Evolutionary conservation across 768 basidiomycete species (phyloP), one percentile per base, ranked within the genome.

Genomic region (Boletus reticulatus): DNA sequence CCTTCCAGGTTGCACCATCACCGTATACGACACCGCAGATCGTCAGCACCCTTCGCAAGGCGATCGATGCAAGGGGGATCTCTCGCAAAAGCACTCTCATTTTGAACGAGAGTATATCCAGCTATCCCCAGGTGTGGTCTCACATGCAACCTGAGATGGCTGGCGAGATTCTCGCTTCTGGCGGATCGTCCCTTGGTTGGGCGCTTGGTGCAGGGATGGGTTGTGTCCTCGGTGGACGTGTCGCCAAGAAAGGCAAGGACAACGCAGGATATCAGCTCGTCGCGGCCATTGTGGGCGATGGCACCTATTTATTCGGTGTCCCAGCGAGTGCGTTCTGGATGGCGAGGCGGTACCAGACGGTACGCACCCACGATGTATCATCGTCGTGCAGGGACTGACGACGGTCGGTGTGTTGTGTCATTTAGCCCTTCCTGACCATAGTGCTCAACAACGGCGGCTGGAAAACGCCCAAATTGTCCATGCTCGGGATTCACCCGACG

Each of bases 251-350:
- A 32, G 60, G 49, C 7, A 58, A 68, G 14, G 44, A 50, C 12
- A 56, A 58, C 4, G 66, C 69, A 9, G 69, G 63, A 4, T 75
- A 78, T 46, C 84, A 89, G n/a, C 66, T 89, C 41, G 74, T 84
- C 9, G 76, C 80, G 1, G 75, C 73, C 1, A 72, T 90, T 24
- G 83, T 88, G 4, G 88, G 88, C 0, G 88, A 90, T 62, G 88
- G 88, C 0, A 81, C 80, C 7, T 90, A 77, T 60, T 62, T 89
- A 64, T 89, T 89, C 61, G 78, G 83, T 0, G 81, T 85, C 0
- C 88, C 88, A 0, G 77, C 80, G 32, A 79, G 84, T 1, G 81
- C 80, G 1, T 89, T 80, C 68, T 89, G 88, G 88, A 88, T 89
- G 69, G 86, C 88, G 1, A 76, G 80, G 60, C 77, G 77, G 44